Base-by-base conservation (phyloP, 2,329 filamentous ascomycete genomes). In the Albifimbria verrucaria region DNA sequence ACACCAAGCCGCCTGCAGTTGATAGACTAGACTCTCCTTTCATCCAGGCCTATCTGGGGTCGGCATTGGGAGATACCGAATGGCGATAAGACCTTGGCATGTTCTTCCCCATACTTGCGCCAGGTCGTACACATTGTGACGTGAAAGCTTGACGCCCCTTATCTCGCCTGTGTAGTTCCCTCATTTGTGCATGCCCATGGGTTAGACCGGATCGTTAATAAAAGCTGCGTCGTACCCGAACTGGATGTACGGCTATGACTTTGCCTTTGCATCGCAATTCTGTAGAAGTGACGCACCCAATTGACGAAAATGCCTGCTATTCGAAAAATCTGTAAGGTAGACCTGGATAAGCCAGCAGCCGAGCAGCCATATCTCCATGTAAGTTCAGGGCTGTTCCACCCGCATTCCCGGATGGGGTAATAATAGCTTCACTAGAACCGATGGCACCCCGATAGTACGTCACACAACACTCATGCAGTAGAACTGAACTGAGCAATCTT, bases 361-460 rank as follows among this genome's bases (percentile, higher is more conserved):
- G 61, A 66, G 21, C 64, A 66, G 39, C 55, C 60, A 0, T 50
- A 55, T 44, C 58, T 66, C 3, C 64, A 66, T 72, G 87, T 89
- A 77, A 66, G 83, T 70, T 1, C 23, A 25, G 15, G 32, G 18
- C 26, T 12, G 4, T 39, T 12, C 12, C 15, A n/a, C 5, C 12
- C 12, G 32, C 32, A 39, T 17, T 17, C 5, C 5, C 15, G 5
- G 32, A 12, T n/a, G n/a, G 26, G 26, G 18, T 39, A 15, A 15
- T 39, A 39, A 39, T n/a, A 6, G 32, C 12, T 39, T 36, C 15
- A 32, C 24, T 44, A 60, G 56, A 97, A 97, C 65, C 81, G 92
- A 68, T 96, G 92, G 92, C 92, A 97, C 66, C 92, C 92, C 32
- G 92, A 96, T 59, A 87, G 90, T 92, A 78, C 50, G 78, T 65